A percentile compares a stretch with the other conserved stretches of the same genome.
Evolutionary conservation across 2,329 filamentous ascomycete genomes (phyloP).

Genomic region (Monilinia aucupariae): DNA sequence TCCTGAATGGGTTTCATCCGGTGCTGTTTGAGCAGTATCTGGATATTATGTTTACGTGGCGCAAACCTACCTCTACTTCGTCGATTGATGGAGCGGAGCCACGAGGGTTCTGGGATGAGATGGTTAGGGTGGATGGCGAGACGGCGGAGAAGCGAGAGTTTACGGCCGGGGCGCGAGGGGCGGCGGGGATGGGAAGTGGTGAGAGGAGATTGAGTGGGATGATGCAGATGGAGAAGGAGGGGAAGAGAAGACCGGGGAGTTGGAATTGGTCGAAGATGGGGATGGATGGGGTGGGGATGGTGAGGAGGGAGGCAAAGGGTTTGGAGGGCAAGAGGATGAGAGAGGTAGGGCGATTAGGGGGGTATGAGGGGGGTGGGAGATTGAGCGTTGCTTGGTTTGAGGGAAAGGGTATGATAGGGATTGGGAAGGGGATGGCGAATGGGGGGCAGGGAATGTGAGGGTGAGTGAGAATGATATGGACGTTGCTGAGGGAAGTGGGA

Average conservation of each 20-base stretch:
- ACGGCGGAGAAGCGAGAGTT: slow-evolving; percentile 24
- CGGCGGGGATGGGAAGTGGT: not conserved
- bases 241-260: not conserved
- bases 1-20: slow-evolving; percentile 11
- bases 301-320: not conserved
- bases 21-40: slow-evolving; percentile 22
- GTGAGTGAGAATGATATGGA: not conserved
- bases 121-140: slow-evolving; percentile 19
- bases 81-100: not conserved
- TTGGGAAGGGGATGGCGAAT: slow-evolving; percentile 2
- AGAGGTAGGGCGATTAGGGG: slow-evolving; percentile 6
- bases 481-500: not conserved
- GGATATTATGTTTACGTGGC: slow-evolving; percentile 12
- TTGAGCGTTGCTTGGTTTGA: not conserved
- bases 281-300: slow-evolving; percentile 12
- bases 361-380: slow-evolving; percentile 6
- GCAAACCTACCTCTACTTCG: not conserved
- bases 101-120: slow-evolving; percentile 16
- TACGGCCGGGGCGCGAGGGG: slow-evolving; percentile 17
- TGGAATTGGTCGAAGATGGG: slow-evolving; percentile 13
- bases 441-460: not conserved
- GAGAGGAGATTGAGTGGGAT: slow-evolving; percentile 11
- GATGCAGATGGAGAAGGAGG: slow-evolving; percentile 8
- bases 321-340: slow-evolving; percentile 13
- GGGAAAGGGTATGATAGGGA: slow-evolving; percentile 1